Evolutionary conservation across 179 eudicot genomes (phyloP), one percentile per base, ranked within the genome.

Genomic region (Beta corolliflora): DNA sequence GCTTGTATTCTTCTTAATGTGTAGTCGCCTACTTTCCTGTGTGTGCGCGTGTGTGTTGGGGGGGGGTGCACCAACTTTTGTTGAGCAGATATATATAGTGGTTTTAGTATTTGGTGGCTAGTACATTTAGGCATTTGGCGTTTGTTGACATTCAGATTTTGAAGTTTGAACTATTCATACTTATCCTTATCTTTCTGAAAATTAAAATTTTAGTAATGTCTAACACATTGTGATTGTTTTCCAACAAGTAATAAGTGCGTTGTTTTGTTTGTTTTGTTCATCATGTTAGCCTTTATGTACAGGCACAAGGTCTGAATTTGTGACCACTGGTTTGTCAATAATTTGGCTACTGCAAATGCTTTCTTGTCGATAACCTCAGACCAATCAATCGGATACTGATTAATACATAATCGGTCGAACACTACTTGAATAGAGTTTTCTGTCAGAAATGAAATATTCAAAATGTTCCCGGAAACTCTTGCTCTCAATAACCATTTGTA

Each of bases 211-310:
- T 12, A 59, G 55, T 79, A 58, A 23, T 46, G 44, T 80, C 31
- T 58, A 21, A 46, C 13, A 19, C 10, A n/a, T n/a, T n/a, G n/a
- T n/a, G n/a, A n/a, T n/a, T n/a, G n/a, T n/a, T n/a, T n/a, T n/a
- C n/a, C n/a, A n/a, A n/a, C n/a, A n/a, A n/a, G n/a, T 61, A 46
- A 23, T 0, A 16, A 2, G 3, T 36, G 5, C 41, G 0, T n/a
- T n/a, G n/a, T n/a, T n/a, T n/a, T n/a, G n/a, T n/a, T 69, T 69
- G 44, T 73, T 73, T 53, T 23, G 76, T 25, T 73, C 52, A 31
- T 54, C 76, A 14, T 14, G 61, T 44, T 73, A 29, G n/a, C 10
- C 68, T 64, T 18, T 46, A 21, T 71, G 16, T 11, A 71, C n/a
- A 13, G 73, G 71, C 71, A 66, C 19, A 19, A 72, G 36, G 13